Percentiles rank a stretch among this genome's conserved stretches.
These are phyloP conservation scores for Larix kaempferi DNA, from an alignment of 75 land plant species.

Conservation along the genomic window DNA sequence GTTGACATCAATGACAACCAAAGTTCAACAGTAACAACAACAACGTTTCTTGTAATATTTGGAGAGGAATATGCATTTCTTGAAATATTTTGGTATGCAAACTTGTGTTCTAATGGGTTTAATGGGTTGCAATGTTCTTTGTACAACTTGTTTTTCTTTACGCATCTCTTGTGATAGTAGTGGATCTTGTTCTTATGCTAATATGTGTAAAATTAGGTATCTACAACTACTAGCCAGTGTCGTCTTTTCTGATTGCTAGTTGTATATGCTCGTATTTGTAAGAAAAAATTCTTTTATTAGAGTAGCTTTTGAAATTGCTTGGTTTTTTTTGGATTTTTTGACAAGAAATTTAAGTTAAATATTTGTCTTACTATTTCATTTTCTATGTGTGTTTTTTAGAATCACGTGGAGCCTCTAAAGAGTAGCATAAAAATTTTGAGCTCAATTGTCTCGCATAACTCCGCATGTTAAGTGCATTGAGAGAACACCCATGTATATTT, in stretches of 20 bases:
- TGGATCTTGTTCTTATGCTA: conserved; percentile 9
- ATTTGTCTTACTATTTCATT: background rate
- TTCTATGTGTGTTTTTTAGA: conserved; percentile 55
- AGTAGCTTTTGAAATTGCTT: background rate
- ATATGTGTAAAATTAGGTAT: too few relatives aligned
- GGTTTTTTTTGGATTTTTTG: background rate
- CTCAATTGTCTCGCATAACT: conserved; percentile 75
- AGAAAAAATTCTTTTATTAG: background rate
- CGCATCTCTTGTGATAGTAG: conserved; percentile 60
- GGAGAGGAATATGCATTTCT: background rate
- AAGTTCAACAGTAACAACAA: too few relatives aligned
- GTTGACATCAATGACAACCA: too few relatives aligned
- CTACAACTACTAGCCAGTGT: background rate
- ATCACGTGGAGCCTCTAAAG: conserved; percentile 20
- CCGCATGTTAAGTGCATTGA: conserved; percentile 70
- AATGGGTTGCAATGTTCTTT: background rate
- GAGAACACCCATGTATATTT: conserved; percentile 69
- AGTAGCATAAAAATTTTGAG: conserved; percentile 46
- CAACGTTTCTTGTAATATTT: background rate
- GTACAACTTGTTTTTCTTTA: conserved; percentile 71
- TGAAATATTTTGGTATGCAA: background rate
- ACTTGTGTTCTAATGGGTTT: conserved; percentile 12
- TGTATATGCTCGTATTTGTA: background rate
- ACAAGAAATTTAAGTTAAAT: background rate
- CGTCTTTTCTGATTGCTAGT: background rate